phyloP scores from a whole-genome alignment of 2,329 filamentous ascomycete species.

The Arthrinium phaeospermum region DNA sequence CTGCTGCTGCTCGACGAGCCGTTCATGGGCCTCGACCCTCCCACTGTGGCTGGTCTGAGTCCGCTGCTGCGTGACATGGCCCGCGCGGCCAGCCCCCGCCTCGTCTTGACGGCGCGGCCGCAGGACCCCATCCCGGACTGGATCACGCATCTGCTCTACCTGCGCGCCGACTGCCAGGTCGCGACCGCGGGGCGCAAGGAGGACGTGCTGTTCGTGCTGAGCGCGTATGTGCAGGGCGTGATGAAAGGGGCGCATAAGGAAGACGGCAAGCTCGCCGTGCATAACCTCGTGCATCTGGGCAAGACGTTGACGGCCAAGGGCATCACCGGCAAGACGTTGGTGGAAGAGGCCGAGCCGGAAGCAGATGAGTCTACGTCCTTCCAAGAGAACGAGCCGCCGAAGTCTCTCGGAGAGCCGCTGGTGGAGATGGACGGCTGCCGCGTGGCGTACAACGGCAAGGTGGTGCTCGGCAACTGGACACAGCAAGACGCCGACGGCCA shows the following conservation, averaged over 20 bases:
- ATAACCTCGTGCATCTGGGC: conserved; percentile 57
- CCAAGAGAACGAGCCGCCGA: neutral
- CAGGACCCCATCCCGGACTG: conserved; percentile 89
- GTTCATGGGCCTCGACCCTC: conserved; percentile 94
- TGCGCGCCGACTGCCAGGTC: conserved; percentile 71
- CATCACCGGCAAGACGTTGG: conserved; percentile 44
- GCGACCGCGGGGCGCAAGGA: conserved; percentile 69
- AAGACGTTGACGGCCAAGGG: conserved; percentile 49
- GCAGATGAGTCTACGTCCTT: conserved; percentile 14
- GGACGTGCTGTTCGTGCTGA: conserved; percentile 62
- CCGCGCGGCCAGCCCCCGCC: conserved; percentile 67
- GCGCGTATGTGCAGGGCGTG: conserved; percentile 53
- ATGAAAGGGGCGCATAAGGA: conserved; percentile 50
- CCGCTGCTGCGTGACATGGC: conserved; percentile 73
- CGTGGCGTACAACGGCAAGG: conserved; percentile 79
- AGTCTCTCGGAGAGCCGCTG: conserved; percentile 66
- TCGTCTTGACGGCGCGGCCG: conserved; percentile 79
- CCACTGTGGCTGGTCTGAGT: conserved; percentile 75
- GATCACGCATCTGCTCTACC: conserved; percentile 83
- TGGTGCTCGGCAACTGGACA: conserved; percentile 81
- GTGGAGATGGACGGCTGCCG: conserved; percentile 87
- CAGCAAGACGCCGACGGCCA: conserved; percentile 58
- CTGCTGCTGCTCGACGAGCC: conserved; percentile 89
- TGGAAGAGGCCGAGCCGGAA: conserved; percentile 26
- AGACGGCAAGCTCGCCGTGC: conserved; percentile 54